Conservation (phyloP, 345 rosid genomes). For the Salix udensis region DNA sequence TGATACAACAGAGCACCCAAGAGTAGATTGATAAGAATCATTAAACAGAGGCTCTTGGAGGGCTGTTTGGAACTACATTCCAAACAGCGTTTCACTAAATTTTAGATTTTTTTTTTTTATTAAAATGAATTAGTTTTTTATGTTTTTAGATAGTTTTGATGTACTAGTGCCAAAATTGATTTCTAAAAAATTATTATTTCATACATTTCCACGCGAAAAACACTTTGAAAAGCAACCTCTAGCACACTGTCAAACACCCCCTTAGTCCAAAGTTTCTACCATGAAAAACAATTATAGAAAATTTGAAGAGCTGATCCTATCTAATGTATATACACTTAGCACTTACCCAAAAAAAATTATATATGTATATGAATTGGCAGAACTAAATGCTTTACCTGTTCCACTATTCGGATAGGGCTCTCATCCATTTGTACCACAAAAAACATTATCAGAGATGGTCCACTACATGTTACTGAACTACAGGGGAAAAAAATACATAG, state of each 20-base stretch:
- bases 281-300: background rate
- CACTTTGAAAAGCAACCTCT: too few species aligned
- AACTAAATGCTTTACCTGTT: constrained; percentile 4
- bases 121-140: too few species aligned
- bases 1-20: background rate
- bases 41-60: background rate
- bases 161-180: too few species aligned
- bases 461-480: background rate
- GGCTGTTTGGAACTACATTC: too few species aligned
- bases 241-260: too few species aligned
- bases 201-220: too few species aligned
- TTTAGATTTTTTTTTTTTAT: too few species aligned
- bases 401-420: background rate
- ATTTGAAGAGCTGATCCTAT: background rate
- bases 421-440: constrained; percentile 1
- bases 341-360: background rate
- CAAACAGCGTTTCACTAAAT: too few species aligned
- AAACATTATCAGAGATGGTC: background rate
- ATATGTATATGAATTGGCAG: background rate
- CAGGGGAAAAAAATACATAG: background rate
- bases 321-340: background rate
- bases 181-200: too few species aligned
- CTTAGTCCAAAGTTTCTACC: background rate
- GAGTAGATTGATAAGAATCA: background rate
- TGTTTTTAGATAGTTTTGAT: too few species aligned